phyloP scores from a whole-genome alignment of 495 filamentous ascomycete genomes.

The Cenococcum geophilum region DNA sequence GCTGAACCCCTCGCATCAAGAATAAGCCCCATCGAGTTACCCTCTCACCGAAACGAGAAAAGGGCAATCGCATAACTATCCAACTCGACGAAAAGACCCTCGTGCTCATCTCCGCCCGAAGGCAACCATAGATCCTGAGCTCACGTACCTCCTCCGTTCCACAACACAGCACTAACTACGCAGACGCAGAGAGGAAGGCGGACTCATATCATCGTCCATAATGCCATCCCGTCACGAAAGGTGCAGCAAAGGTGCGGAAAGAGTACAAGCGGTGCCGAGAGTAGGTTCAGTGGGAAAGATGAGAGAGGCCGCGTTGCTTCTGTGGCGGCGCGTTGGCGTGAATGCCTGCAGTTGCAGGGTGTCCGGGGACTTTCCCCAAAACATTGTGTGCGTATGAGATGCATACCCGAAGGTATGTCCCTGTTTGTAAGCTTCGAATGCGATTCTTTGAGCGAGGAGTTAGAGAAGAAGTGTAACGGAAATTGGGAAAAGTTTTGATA shows the following conservation, averaged over 20 bases:
- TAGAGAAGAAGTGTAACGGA: conserved; percentile 38
- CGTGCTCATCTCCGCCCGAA: conserved; percentile 36
- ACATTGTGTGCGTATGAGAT: conserved; percentile 44
- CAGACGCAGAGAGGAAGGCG: conserved; percentile 43
- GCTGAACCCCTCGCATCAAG: conserved; percentile 91
- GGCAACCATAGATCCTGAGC: conserved; percentile 29
- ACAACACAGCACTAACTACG: conserved; percentile 29
- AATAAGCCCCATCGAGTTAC: conserved; percentile 99
- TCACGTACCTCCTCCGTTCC: conserved; percentile 31
- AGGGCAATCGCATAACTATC: conserved; percentile 99
- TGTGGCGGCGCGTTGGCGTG: conserved; percentile 99
- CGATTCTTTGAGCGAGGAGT: conserved; percentile 99
- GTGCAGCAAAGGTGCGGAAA: conserved; percentile 20
- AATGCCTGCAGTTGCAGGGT: conserved; percentile 49
- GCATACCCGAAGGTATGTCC: conserved; percentile 40
- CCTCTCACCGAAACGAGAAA: conserved; percentile 28
- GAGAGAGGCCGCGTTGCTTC: conserved; percentile 80
- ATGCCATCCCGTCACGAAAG: conserved; percentile 38
- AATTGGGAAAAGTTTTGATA: conserved; percentile 31
- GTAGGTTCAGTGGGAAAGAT: conserved; percentile 16
- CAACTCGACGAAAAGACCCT: conserved; percentile 78
- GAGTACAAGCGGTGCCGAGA: conserved; percentile 43
- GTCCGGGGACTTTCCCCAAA: conserved; percentile 99
- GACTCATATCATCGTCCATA: conserved; percentile 87
- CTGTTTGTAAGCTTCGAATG: conserved; percentile 98